phyloP scores from a whole-genome alignment of 805 yeast genomes.

The Isabelozyma rhagii region DNA sequence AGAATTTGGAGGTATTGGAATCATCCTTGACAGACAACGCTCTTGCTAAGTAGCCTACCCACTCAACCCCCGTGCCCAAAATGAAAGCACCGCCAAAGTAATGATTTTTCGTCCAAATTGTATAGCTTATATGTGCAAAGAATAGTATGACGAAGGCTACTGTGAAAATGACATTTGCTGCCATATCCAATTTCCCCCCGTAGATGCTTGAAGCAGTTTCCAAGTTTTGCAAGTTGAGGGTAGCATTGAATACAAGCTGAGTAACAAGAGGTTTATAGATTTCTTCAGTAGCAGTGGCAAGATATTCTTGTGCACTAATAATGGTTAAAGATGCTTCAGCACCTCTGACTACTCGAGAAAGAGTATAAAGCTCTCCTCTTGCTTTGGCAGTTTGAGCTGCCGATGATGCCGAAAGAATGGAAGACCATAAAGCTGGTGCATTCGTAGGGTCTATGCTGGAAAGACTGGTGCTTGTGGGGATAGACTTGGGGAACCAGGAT shows the following conservation, averaged over 20 bases:
- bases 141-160: conserved; percentile 49
- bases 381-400: conserved; percentile 19
- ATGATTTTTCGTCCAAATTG: conserved; percentile 49
- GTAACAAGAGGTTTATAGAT: conserved; percentile 15
- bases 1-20: conserved; percentile 37
- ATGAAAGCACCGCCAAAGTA: conserved; percentile 64
- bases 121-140: conserved; percentile 17
- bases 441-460: conserved; percentile 22
- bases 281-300: conserved; percentile 34
- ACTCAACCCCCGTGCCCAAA: conserved; percentile 57
- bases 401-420: conserved; percentile 8
- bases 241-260: conserved; percentile 14
- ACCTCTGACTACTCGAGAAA: conserved; percentile 22
- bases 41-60: conserved; percentile 67
- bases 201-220: conserved; percentile 18
- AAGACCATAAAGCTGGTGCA: conserved; percentile 12
- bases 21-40: conserved; percentile 39
- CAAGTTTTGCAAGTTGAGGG: conserved; percentile 14
- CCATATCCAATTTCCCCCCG: conserved; percentile 44
- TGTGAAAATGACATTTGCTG: conserved; percentile 58
- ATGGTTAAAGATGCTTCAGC: conserved; percentile 31
- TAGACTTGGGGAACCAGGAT: conserved; percentile 4
- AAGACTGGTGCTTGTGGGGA: conserved; percentile 21
- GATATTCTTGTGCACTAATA: conserved; percentile 18
- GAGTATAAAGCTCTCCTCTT: conserved; percentile 8